Conservation (phyloP, 768 basidiomycete species). For the Multifurca ochricompacta region DNA sequence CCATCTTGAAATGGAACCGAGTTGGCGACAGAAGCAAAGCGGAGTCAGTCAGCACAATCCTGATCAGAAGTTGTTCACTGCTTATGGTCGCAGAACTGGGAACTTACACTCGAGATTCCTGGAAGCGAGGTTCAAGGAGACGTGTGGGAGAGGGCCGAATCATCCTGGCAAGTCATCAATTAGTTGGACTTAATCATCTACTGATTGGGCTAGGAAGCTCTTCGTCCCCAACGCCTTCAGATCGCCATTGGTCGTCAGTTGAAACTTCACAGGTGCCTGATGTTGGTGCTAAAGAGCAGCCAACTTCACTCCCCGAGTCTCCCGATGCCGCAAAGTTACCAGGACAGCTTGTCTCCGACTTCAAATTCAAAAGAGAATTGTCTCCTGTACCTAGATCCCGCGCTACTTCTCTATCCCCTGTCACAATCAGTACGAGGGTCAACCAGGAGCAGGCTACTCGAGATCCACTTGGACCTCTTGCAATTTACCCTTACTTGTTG, state of each 20-base stretch:
- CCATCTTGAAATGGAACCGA: slow-evolving; percentile 34
- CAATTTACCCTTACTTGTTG: slow-evolving; percentile 44
- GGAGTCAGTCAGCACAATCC: slow-evolving; percentile 17
- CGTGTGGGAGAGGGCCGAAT: neutral
- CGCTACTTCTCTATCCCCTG: neutral
- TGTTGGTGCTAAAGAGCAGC: neutral
- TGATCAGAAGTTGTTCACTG: neutral
- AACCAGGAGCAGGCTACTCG: neutral
- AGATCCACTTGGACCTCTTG: slow-evolving; percentile 33
- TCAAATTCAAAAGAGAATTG: neutral
- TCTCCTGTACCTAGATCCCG: neutral
- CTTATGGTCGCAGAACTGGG: slow-evolving; percentile 1
- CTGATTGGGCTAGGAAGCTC: neutral
- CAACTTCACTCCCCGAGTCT: neutral
- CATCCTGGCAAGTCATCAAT: neutral
- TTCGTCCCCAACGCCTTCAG: neutral
- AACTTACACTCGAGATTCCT: slow-evolving; percentile 6
- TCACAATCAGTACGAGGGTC: neutral
- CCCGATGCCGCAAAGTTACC: neutral
- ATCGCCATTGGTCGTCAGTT: neutral
- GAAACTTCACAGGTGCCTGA: neutral
- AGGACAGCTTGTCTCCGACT: neutral
- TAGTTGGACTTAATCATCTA: neutral
- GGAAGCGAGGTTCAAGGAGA: neutral
- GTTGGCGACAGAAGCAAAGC: slow-evolving; percentile 30